Base-by-base conservation (phyloP, 2,329 filamentous ascomycete species). In the Coniochaeta hoffmannii region DNA sequence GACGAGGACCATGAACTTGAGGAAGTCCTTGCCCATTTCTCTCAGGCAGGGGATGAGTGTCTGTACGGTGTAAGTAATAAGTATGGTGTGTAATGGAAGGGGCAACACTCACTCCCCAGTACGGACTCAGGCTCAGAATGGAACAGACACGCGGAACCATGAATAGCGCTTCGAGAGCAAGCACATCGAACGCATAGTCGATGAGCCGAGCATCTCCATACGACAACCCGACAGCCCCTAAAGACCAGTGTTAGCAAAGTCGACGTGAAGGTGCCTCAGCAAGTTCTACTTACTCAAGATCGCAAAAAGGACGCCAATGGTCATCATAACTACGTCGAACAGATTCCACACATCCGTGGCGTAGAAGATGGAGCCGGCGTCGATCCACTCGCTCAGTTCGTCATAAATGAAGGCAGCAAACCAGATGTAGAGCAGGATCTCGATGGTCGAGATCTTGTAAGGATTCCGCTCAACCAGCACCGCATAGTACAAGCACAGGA, bases 11-110 rank as follows among this genome's bases (percentile, higher is more conserved):
- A 84, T 80, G 66, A 94, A 96, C 65, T 92, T 92, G 68, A 92
- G 71, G 67, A 96, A 96, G 67, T 96, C 90, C 70, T 92, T 93
- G 36, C 88, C 88, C 92, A 97, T 97, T 68, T 93, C 90, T 68
- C 94, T 94, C 53, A 97, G 78, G 60, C 92, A 95, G 0, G 91
- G 92, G 57, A 97, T 92, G 51, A 94, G 71, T 1, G 88, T 94
- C 57, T 65, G 26, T 35, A 8, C 8, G 30, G 11, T 32, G 51
- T 60, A 51, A 61, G 49, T n/a, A 58, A 14, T 8, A 30, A 4
- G 4, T 6, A 7, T 2, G 12, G 3, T 34, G 15, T 17, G 12
- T 31, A 14, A 15, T 15, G 7, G 14, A 19, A n/a, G 36, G 12
- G 7, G 14, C 12, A 26, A 26, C 10, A 60, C 62, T 58, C 58